Percentiles rank a stretch among this genome's conserved stretches.
Evolutionary conservation across 148 eudicot genomes (phyloP).

Genomic region (Fallopia convolvulus): DNA sequence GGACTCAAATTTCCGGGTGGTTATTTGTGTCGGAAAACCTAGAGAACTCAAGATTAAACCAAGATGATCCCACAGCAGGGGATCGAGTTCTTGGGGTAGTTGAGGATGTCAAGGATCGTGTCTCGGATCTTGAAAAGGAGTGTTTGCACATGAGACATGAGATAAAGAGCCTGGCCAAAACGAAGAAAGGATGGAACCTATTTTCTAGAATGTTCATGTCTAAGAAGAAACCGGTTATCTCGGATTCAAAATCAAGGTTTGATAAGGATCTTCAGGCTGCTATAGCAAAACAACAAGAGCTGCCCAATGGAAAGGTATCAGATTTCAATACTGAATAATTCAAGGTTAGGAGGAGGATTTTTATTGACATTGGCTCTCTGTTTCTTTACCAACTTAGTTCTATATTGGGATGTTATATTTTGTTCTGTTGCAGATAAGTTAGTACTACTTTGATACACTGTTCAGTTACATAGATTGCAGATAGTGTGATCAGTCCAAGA

Average conservation of each 20-base stretch:
- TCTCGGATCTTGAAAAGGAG: constrained; percentile 63
- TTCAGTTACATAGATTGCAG: neutral
- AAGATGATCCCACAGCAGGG: constrained; percentile 18
- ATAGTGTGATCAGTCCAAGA: neutral
- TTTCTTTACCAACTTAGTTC: neutral
- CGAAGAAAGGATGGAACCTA: constrained; percentile 50
- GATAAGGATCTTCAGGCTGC: neutral
- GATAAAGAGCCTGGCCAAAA: constrained; percentile 41
- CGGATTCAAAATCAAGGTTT: neutral
- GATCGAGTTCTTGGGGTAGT: constrained; percentile 23
- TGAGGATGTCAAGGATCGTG: constrained; percentile 46
- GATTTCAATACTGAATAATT: neutral
- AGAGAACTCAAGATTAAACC: constrained; percentile 31
- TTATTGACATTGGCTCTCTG: neutral
- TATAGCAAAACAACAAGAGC: neutral
- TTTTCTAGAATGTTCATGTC: constrained; percentile 31
- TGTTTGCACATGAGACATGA: constrained; percentile 51
- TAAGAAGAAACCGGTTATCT: constrained; percentile 2
- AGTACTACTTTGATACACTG: neutral
- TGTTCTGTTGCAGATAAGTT: neutral
- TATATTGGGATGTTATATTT: neutral
- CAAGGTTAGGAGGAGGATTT: neutral
- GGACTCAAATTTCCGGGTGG: constrained; percentile 72
- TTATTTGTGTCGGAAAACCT: constrained; percentile 55
- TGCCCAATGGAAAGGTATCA: neutral